These are phyloP conservation scores for Microcyclosporella mali DNA, from an alignment of 2,329 filamentous ascomycete genomes.

Conservation along the genomic window DNA sequence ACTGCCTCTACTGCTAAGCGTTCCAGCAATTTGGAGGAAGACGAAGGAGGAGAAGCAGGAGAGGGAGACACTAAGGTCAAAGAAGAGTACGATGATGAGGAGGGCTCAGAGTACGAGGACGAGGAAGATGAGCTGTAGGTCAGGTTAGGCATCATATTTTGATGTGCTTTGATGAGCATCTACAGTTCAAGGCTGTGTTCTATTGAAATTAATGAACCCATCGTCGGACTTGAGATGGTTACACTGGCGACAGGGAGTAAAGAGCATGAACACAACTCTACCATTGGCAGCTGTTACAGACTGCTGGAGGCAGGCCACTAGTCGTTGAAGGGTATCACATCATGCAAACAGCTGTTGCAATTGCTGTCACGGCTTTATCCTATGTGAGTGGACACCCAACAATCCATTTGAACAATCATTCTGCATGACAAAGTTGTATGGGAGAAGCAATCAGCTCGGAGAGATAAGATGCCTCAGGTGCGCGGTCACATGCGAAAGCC, in stretches of 20 bases:
- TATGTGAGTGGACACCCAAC: too few species aligned
- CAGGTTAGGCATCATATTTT: neutral
- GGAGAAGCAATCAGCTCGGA: too few species aligned
- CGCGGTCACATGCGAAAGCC: too few species aligned
- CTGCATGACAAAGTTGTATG: too few species aligned
- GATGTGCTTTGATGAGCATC: neutral
- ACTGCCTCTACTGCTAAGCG: neutral
- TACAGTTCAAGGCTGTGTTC: neutral
- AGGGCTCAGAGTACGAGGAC: neutral
- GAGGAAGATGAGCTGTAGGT: neutral
- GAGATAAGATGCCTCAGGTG: too few species aligned
- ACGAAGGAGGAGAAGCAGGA: neutral
- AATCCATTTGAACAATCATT: too few species aligned
- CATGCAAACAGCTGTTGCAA: too few species aligned
- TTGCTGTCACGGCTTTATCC: too few species aligned
- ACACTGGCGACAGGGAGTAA: neutral
- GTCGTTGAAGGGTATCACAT: too few species aligned
- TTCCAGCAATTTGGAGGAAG: neutral
- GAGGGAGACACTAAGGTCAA: neutral
- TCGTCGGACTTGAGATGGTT: neutral
- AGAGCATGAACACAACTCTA: too few species aligned
- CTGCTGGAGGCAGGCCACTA: too few species aligned
- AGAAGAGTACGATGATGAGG: neutral
- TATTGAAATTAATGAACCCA: neutral
- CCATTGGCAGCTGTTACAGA: too few species aligned